Base-by-base conservation (phyloP, 257 asterid genomes). In the Solanum piurae region DNA sequence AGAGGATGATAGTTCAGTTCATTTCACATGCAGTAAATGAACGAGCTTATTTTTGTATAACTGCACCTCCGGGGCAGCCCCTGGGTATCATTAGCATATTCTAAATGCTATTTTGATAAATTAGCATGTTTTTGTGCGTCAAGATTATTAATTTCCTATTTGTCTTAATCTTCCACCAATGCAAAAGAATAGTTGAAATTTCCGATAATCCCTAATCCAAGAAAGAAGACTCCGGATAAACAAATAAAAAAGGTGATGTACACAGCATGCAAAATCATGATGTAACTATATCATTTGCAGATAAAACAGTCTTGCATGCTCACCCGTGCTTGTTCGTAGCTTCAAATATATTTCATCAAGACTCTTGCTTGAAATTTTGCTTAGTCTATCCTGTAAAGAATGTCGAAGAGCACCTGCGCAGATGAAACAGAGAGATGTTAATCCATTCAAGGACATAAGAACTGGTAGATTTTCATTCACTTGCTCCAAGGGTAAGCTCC, bases 291-390 rank as follows among this genome's bases (percentile, higher is more conserved):
- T 64, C 86, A 62, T 31, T 64, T 37, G 88, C 60, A 86, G 62
- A 46, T n/a, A 80, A 75, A 88, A 36, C 86, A 74, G 20, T 37
- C 83, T 21, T 34, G 31, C 27, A 74, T 86, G 64, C 93, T 85
- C 85, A 97, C 99, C 99, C 90, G 99, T 96, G 93, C 99, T 96
- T 83, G 99, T 97, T 27, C 96, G 96, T 88, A 97, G 98, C 93
- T 93, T 96, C 91, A 97, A 91, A 90, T 93, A 92, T 89, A 96
- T 97, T 92, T 97, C 99, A 89, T 96, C 99, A 16, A 94, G 96
- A 87, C 95, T 94, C 92, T 97, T 97, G 84, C 98, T 94, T 8
- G 99, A 94, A 52, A 90, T 92, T 92, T 95, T 97, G 92, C 99
- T 93, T 87, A 97, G 90, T 89, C 98, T 91, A 74, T 97, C 99